Conservation (phyloP, 176 grass and related monocot species). For the Oryza rufipogon region DNA sequence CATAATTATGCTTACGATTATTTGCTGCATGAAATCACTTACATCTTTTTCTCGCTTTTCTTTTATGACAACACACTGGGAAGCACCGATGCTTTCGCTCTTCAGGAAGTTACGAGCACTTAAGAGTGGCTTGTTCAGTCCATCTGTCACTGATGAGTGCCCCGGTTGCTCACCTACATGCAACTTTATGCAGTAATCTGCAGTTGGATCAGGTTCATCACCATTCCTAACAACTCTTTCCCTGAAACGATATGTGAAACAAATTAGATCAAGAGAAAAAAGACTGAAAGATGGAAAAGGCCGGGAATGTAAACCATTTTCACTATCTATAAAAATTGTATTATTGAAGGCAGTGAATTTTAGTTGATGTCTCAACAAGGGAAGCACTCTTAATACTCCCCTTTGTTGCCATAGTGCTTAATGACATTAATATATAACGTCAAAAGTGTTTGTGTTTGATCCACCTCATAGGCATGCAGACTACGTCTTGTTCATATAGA, state of each 20-base stretch:
- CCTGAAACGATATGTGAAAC: slow-evolving; percentile 50
- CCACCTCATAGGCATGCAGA: not conserved
- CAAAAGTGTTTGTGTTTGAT: not conserved
- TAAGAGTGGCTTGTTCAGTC: slow-evolving; percentile 50
- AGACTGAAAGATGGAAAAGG: not conserved
- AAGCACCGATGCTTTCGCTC: slow-evolving; percentile 90
- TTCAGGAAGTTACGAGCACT: slow-evolving; percentile 76
- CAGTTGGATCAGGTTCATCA: slow-evolving; percentile 53
- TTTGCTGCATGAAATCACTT: slow-evolving; percentile 36
- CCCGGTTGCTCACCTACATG: slow-evolving; percentile 50
- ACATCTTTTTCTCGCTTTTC: slow-evolving; percentile 66
- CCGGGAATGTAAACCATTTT: not conserved
- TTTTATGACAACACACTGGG: slow-evolving; percentile 72
- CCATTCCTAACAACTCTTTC: slow-evolving; percentile 57
- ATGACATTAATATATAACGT: not conserved
- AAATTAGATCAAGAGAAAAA: slow-evolving; percentile 28
- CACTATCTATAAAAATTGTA: not conserved
- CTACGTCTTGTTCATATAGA: slow-evolving; percentile 11
- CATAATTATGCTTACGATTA: not conserved
- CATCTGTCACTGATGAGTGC: slow-evolving; percentile 55
- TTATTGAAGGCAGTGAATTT: slow-evolving; percentile 6
- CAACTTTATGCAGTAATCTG: slow-evolving; percentile 56
- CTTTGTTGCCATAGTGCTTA: not conserved
- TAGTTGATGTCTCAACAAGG: slow-evolving; percentile 20
- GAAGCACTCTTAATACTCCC: not conserved